These are phyloP conservation scores for Biscutella laevigata DNA, from an alignment of 441 rosid species.

Conservation along the genomic window DNA sequence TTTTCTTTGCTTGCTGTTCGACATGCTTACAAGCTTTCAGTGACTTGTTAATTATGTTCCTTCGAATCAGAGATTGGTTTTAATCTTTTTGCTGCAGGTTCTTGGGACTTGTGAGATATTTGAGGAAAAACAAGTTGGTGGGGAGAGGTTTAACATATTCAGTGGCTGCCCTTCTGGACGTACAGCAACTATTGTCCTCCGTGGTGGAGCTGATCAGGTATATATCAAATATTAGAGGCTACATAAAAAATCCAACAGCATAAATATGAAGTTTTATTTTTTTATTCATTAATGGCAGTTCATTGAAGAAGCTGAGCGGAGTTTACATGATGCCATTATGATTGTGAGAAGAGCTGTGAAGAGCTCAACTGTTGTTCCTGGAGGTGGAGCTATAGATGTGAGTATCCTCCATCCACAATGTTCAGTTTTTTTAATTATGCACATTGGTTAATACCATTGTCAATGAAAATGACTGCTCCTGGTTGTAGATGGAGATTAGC, in stretches of 20 bases:
- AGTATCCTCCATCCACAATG: slow-evolving; percentile 19
- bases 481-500: slow-evolving; percentile 90
- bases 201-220: slow-evolving; percentile 99
- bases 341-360: slow-evolving; percentile 95
- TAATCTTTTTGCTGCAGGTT: slow-evolving; percentile 50
- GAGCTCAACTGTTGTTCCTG: slow-evolving; percentile 97
- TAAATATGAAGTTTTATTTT: not conserved
- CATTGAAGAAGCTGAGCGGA: slow-evolving; percentile 98
- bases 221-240: slow-evolving; percentile 16
- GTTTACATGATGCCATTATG: slow-evolving; percentile 99
- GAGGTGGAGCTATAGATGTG: slow-evolving; percentile 99
- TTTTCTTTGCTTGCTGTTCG: slow-evolving; percentile 2
- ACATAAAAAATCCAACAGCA: not conserved
- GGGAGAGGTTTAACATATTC: slow-evolving; percentile 95
- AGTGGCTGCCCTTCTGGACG: slow-evolving; percentile 91
- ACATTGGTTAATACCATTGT: not conserved
- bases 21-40: slow-evolving; percentile 16
- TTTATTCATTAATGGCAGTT: slow-evolving; percentile 39
- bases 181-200: slow-evolving; percentile 97
- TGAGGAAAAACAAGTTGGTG: slow-evolving; percentile 98
- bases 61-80: not conserved
- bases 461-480: slow-evolving; percentile 13
- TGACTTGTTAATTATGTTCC: too few relatives aligned
- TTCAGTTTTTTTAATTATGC: not conserved
- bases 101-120: slow-evolving; percentile 91